These are phyloP conservation scores for Xylogone sp. DNA, from an alignment of 2,329 filamentous ascomycete genomes.

Conservation along the genomic window DNA sequence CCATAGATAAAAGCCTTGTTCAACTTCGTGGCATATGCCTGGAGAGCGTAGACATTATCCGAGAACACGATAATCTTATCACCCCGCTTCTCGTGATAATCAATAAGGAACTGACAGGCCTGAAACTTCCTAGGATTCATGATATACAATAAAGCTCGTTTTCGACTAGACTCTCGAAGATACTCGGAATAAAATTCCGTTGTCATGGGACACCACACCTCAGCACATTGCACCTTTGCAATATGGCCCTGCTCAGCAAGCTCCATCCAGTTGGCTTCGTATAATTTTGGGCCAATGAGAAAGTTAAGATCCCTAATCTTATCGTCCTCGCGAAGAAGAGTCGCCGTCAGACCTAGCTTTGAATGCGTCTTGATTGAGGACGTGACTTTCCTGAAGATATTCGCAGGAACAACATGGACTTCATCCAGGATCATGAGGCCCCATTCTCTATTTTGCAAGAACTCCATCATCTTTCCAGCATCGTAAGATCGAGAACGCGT, in stretches of 20 bases:
- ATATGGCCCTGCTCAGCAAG: conserved; percentile 96
- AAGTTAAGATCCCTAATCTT: conserved; percentile 98
- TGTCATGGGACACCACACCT: conserved; percentile 99
- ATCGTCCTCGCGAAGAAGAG: conserved; percentile 91
- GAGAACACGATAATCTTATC: conserved; percentile 99
- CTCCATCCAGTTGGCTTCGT: conserved; percentile 99
- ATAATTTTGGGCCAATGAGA: conserved; percentile 93
- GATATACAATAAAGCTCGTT: conserved; percentile 73
- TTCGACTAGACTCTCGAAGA: conserved; percentile 65
- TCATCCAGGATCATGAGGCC: conserved; percentile 96
- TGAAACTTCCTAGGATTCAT: conserved; percentile 99
- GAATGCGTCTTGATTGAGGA: conserved; percentile 91
- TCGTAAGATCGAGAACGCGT: conserved; percentile 85
- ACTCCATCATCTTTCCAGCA: conserved; percentile 96
- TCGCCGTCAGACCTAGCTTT: conserved; percentile 92
- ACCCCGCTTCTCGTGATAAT: conserved; percentile 90
- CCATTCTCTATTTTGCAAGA: conserved; percentile 86
- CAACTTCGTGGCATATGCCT: conserved; percentile 79
- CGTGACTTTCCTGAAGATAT: conserved; percentile 93
- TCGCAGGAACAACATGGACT: conserved; percentile 94
- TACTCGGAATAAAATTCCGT: conserved; percentile 98
- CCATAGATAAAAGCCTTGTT: conserved; percentile 90
- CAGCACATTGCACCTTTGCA: conserved; percentile 93
- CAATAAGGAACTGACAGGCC: conserved; percentile 95
- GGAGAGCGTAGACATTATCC: conserved; percentile 91